Evolutionary conservation across 352 stramenopile genomes (phyloP).

Genomic region (Globisporangium nunn): DNA sequence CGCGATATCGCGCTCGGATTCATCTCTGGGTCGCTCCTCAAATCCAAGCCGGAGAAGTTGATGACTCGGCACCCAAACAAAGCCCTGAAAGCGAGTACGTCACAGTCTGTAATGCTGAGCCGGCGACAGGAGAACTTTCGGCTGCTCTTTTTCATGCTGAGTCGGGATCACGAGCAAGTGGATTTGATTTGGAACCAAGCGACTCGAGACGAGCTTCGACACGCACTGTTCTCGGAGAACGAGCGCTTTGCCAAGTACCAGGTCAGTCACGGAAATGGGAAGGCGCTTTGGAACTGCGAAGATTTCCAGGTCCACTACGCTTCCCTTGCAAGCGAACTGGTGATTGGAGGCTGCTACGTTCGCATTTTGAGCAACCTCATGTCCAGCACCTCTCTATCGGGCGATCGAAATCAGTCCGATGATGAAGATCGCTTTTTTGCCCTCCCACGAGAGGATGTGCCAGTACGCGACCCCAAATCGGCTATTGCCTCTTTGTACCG

Average conservation of each 20-base stretch:
- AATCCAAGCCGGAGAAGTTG: constrained; percentile 26
- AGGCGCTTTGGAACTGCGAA: constrained; percentile 94
- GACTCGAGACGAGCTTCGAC: constrained; percentile 86
- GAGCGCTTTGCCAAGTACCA: constrained; percentile 76
- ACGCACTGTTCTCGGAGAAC: constrained; percentile 79
- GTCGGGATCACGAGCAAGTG: constrained; percentile 86
- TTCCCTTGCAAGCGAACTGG: constrained; percentile 80
- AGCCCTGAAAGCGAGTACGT: constrained; percentile 9
- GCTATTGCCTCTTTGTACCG: constrained; percentile 62
- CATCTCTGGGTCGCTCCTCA: constrained; percentile 26
- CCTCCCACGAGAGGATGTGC: constrained; percentile 47
- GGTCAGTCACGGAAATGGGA: constrained; percentile 46
- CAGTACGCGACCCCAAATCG: constrained; percentile 36
- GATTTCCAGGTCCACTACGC: constrained; percentile 91
- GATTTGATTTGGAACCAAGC: constrained; percentile 93
- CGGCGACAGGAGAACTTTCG: constrained; percentile 87
- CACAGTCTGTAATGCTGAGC: constrained; percentile 10
- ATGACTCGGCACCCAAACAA: constrained; percentile 17
- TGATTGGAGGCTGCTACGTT: constrained; percentile 90
- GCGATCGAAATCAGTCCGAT: constrained; percentile 17
- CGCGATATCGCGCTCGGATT: constrained; percentile 64
- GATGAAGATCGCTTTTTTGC: constrained; percentile 47
- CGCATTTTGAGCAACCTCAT: constrained; percentile 43
- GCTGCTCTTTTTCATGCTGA: constrained; percentile 93
- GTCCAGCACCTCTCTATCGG: constrained; percentile 38